phyloP scores from a whole-genome alignment of 257 asterid species.

The Salvia splendens region DNA sequence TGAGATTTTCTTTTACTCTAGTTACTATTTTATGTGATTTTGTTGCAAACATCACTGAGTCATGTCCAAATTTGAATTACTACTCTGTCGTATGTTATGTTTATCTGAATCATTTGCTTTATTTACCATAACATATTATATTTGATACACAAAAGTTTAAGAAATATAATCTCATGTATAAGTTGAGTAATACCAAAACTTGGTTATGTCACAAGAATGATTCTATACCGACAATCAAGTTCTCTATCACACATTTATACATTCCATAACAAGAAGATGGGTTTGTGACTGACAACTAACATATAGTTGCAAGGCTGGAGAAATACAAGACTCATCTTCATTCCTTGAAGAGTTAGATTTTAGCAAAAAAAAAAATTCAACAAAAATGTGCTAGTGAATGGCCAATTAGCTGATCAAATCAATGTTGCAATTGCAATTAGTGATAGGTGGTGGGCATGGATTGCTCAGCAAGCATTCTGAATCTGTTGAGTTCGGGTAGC shows the following conservation, averaged over 20 bases:
- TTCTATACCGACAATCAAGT: constrained; percentile 13
- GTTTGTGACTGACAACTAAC: constrained; percentile 21
- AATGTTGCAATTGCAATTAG: constrained; percentile 7
- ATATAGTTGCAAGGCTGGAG: constrained; percentile 32
- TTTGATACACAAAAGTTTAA: not conserved
- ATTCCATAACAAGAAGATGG: constrained; percentile 19
- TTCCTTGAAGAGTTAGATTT: constrained; percentile 29
- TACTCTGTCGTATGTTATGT: not conserved
- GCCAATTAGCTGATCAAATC: constrained; percentile 20
- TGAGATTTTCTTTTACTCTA: constrained; percentile 14
- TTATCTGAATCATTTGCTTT: constrained; percentile 18
- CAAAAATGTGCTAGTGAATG: constrained; percentile 24
- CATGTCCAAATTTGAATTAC: not conserved
- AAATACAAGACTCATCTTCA: constrained; percentile 24
- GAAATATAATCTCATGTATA: not conserved
- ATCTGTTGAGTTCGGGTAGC: constrained; percentile 72
- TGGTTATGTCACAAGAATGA: constrained; percentile 16
- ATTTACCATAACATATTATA: constrained; percentile 6
- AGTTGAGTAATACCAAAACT: constrained; percentile 4
- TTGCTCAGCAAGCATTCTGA: constrained; percentile 68
- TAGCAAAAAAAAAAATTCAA: constrained; percentile 22
- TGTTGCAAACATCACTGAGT: not conserved
- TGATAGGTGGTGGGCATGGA: constrained; percentile 38
- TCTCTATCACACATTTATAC: constrained; percentile 13
- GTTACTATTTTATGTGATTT: not conserved